phyloP scores from a whole-genome alignment of 768 basidiomycete genomes.

The Leucocoprinus birnbaumii region DNA sequence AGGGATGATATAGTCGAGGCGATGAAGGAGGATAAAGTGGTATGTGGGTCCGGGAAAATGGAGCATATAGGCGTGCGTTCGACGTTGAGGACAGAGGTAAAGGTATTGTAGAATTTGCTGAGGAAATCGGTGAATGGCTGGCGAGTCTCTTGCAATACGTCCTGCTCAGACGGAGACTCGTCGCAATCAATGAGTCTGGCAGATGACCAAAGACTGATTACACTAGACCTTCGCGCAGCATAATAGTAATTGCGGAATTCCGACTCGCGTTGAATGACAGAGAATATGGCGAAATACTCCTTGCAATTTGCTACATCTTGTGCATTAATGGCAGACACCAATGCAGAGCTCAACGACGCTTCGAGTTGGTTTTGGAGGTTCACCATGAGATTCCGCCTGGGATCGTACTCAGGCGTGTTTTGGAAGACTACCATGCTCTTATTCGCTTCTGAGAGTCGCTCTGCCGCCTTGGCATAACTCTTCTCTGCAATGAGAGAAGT shows the following conservation, averaged over 20 bases:
- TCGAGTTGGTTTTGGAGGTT: constrained; percentile 96
- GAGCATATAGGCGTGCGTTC: constrained; percentile 74
- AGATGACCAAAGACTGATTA: constrained; percentile 71
- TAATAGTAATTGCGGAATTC: constrained; percentile 97
- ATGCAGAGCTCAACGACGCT: constrained; percentile 84
- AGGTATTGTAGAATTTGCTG: constrained; percentile 67
- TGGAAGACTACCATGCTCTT: constrained; percentile 91
- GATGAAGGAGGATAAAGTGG: constrained; percentile 78
- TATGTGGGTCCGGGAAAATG: constrained; percentile 85
- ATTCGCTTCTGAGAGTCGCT: constrained; percentile 84
- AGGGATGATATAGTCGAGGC: constrained; percentile 77
- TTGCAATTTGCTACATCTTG: constrained; percentile 75
- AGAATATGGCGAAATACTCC: constrained; percentile 83
- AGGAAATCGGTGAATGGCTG: constrained; percentile 67
- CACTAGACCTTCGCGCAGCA: constrained; percentile 65
- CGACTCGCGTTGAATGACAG: constrained; percentile 84
- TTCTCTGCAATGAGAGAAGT: constrained; percentile 77
- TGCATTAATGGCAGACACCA: constrained; percentile 82
- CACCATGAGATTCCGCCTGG: constrained; percentile 80
- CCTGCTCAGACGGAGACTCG: constrained; percentile 15
- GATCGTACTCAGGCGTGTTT: constrained; percentile 89
- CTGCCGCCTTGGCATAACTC: constrained; percentile 87
- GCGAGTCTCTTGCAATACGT: constrained; percentile 2
- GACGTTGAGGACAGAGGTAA: constrained; percentile 60
- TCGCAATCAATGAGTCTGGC: constrained; percentile 48